phyloP scores from a whole-genome alignment of 495 filamentous ascomycete species.

The Polyplosphaeria fusca region DNA sequence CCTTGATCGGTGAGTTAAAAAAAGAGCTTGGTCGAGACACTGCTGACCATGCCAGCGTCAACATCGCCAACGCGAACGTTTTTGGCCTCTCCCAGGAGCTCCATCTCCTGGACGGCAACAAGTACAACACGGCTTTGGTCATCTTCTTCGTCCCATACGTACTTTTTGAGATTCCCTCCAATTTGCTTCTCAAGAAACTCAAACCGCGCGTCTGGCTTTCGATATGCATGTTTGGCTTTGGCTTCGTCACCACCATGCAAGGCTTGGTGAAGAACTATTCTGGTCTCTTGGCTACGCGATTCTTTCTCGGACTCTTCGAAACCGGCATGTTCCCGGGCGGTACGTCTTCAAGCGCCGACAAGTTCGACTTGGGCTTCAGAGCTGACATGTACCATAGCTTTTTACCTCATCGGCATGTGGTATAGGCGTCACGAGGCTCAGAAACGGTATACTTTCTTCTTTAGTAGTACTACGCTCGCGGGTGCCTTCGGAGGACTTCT shows the following conservation, averaged over 20 bases:
- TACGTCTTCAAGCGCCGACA: too few species aligned
- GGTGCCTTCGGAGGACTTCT: slow-evolving; percentile 46
- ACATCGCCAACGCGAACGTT: slow-evolving; percentile 52
- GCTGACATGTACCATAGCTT: slow-evolving; percentile 4
- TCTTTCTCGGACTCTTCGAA: slow-evolving; percentile 86
- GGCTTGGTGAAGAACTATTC: slow-evolving; percentile 75
- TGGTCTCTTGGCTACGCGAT: slow-evolving; percentile 73
- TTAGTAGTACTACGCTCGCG: slow-evolving; percentile 64
- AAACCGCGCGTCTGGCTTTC: slow-evolving; percentile 69
- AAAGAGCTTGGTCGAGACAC: background rate
- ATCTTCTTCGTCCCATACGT: slow-evolving; percentile 96
- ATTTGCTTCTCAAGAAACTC: slow-evolving; percentile 78
- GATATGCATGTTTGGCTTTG: slow-evolving; percentile 30
- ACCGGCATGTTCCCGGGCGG: slow-evolving; percentile 80
- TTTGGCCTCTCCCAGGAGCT: slow-evolving; percentile 65
- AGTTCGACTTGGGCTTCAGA: too few species aligned
- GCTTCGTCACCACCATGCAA: slow-evolving; percentile 64
- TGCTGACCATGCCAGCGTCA: slow-evolving; percentile 32
- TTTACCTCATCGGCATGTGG: slow-evolving; percentile 66
- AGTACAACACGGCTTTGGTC: slow-evolving; percentile 75
- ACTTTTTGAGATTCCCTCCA: slow-evolving; percentile 83
- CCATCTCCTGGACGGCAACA: slow-evolving; percentile 52
- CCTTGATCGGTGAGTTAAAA: slow-evolving; percentile 63
- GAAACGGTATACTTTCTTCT: slow-evolving; percentile 87
- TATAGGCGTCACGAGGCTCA: slow-evolving; percentile 85